Percentiles rank a stretch among this genome's conserved stretches.
Evolutionary conservation across 495 filamentous ascomycete genomes (phyloP).

Genomic region (Arthonia radiata): DNA sequence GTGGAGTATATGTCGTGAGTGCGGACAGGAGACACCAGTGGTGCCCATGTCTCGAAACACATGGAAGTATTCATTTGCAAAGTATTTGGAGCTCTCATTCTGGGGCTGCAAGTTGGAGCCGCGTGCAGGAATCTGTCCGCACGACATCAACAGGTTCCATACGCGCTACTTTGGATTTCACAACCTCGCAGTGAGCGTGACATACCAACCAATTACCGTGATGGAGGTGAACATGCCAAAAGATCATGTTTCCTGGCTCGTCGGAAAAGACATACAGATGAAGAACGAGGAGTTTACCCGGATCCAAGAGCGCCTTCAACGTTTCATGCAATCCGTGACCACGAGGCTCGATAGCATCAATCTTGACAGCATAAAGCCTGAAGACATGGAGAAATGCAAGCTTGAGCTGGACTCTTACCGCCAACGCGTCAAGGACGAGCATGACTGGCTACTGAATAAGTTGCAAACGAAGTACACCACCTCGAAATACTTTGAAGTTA

Average conservation of each 20-base stretch:
- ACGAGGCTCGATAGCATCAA: constrained; percentile 66
- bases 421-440: constrained; percentile 58
- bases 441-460: constrained; percentile 40
- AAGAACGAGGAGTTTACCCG: constrained; percentile 77
- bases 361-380: constrained; percentile 66
- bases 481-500: constrained; percentile 88
- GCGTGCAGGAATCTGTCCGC: constrained; percentile 61
- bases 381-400: constrained; percentile 57
- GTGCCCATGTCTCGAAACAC: constrained; percentile 85
- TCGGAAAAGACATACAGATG: constrained; percentile 69
- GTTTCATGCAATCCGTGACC: constrained; percentile 71
- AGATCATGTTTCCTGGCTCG: constrained; percentile 82
- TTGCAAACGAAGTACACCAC: constrained; percentile 76
- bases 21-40: constrained; percentile 67
- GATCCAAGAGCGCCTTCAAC: constrained; percentile 52
- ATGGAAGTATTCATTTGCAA: constrained; percentile 97
- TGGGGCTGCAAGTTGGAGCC: constrained; percentile 71
- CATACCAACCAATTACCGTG: constrained; percentile 75
- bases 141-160: constrained; percentile 81
- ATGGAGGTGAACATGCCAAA: constrained; percentile 92
- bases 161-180: constrained; percentile 78
- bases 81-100: constrained; percentile 90
- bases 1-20: constrained; percentile 93
- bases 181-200: constrained; percentile 62
- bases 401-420: constrained; percentile 51